A percentile compares a stretch with the other conserved stretches of the same genome.
Conservation (phyloP, 2,329 filamentous ascomycete genomes). For the Aspergillus tubingensis region DNA sequence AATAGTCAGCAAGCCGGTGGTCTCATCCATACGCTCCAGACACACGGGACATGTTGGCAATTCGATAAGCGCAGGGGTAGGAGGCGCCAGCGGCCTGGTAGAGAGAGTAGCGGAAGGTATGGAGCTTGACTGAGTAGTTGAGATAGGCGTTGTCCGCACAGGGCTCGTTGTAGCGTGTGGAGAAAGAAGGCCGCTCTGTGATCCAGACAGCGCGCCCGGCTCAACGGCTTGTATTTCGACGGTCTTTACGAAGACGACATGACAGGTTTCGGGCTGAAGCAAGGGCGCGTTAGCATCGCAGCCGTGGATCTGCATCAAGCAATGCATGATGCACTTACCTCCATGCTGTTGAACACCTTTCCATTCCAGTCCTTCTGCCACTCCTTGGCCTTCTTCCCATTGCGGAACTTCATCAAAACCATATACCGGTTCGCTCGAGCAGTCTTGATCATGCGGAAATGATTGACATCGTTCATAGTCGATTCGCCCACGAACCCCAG, state of each 20-base stretch:
- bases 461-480: conserved; percentile 82
- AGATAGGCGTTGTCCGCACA: conserved; percentile 28
- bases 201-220: conserved; percentile 34
- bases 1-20: conserved; percentile 90
- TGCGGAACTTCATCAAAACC: conserved; percentile 90
- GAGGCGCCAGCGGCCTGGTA: conserved; percentile 66
- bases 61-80: conserved; percentile 82
- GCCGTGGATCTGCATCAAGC: not conserved
- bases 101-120: conserved; percentile 51
- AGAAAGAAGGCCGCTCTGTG: conserved; percentile 62
- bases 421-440: conserved; percentile 87
- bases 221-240: conserved; percentile 76
- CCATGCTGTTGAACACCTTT: conserved; percentile 87
- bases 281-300: conserved; percentile 17
- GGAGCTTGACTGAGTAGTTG: conserved; percentile 35
- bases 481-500: conserved; percentile 87
- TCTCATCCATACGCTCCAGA: conserved; percentile 97
- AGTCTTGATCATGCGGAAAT: conserved; percentile 93
- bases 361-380: conserved; percentile 92
- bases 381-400: conserved; percentile 68
- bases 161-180: conserved; percentile 30
- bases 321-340: conserved; percentile 57
- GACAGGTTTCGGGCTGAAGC: conserved; percentile 80
- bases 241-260: conserved; percentile 90
- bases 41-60: conserved; percentile 95